phyloP scores from a whole-genome alignment of 2,329 filamentous ascomycete genomes.

The Ophiosphaerella herpotricha region DNA sequence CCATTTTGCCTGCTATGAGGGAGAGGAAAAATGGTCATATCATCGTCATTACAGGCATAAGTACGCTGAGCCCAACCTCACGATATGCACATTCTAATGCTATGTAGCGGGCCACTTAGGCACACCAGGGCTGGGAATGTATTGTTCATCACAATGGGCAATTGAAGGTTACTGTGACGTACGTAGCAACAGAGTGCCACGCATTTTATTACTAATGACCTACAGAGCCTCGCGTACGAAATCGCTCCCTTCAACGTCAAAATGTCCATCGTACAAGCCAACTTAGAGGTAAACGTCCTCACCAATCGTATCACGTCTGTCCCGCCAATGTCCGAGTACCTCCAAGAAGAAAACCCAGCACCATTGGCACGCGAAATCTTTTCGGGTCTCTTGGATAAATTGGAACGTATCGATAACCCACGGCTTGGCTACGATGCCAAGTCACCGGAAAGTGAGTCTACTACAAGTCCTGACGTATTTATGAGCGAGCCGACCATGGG shows the following conservation, averaged over 20 bases:
- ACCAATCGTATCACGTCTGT: slow-evolving; percentile 86
- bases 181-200: background rate
- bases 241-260: slow-evolving; percentile 95
- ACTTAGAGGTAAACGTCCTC: slow-evolving; percentile 86
- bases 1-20: slow-evolving; percentile 78
- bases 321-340: slow-evolving; percentile 73
- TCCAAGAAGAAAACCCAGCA: slow-evolving; percentile 71
- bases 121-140: slow-evolving; percentile 87
- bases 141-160: slow-evolving; percentile 91
- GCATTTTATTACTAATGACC: slow-evolving; percentile 6
- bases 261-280: slow-evolving; percentile 92
- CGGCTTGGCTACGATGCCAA: slow-evolving; percentile 33
- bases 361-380: slow-evolving; percentile 85
- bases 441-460: slow-evolving; percentile 36
- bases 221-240: slow-evolving; percentile 81
- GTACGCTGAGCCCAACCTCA: slow-evolving; percentile 39
- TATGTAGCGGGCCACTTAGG: slow-evolving; percentile 77
- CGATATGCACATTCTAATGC: slow-evolving; percentile 13
- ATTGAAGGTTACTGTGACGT: slow-evolving; percentile 94
- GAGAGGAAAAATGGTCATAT: slow-evolving; percentile 85
- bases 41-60: slow-evolving; percentile 85
- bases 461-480: slow-evolving; percentile 31
- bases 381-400: slow-evolving; percentile 74
- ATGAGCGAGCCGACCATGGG: slow-evolving; percentile 46
- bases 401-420: slow-evolving; percentile 62